Evolutionary conservation across 2,329 filamentous ascomycete genomes (phyloP).

Genomic region (Chaetothyriales sp.): DNA sequence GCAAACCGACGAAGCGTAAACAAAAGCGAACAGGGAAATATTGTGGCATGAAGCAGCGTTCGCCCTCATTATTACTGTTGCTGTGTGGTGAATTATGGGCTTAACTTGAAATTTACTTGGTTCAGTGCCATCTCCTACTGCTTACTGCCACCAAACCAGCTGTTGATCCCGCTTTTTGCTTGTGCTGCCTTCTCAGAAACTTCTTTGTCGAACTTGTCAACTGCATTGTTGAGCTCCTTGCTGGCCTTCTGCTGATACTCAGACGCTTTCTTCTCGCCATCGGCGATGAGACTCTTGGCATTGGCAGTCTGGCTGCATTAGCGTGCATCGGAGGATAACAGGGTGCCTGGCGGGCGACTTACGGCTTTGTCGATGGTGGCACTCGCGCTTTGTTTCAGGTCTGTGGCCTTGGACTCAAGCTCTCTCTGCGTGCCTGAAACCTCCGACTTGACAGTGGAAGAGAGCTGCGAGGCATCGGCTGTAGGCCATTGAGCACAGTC

Average conservation of each 20-base stretch:
- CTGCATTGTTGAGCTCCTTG: conserved; percentile 34
- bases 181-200: conserved; percentile 65
- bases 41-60: no score
- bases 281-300: conserved; percentile 37
- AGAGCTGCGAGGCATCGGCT: conserved; percentile 65
- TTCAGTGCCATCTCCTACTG: conserved; percentile 4
- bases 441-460: conserved; percentile 50
- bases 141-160: conserved; percentile 61
- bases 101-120: neutral
- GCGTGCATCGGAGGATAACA: neutral
- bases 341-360: conserved; percentile 23
- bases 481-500: neutral
- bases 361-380: conserved; percentile 52
- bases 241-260: conserved; percentile 50
- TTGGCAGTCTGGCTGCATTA: conserved; percentile 22
- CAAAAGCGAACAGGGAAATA: no score
- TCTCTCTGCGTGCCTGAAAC: conserved; percentile 48
- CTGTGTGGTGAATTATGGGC: no score
- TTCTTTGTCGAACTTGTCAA: conserved; percentile 69
- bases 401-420: conserved; percentile 49
- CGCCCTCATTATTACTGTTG: no score
- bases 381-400: conserved; percentile 45
- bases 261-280: conserved; percentile 49
- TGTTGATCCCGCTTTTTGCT: conserved; percentile 67
- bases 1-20: no score